Evolutionary conservation across 306 rosid species (phyloP), one percentile per base, ranked within the genome.

Genomic region (Begonia masoniana): DNA sequence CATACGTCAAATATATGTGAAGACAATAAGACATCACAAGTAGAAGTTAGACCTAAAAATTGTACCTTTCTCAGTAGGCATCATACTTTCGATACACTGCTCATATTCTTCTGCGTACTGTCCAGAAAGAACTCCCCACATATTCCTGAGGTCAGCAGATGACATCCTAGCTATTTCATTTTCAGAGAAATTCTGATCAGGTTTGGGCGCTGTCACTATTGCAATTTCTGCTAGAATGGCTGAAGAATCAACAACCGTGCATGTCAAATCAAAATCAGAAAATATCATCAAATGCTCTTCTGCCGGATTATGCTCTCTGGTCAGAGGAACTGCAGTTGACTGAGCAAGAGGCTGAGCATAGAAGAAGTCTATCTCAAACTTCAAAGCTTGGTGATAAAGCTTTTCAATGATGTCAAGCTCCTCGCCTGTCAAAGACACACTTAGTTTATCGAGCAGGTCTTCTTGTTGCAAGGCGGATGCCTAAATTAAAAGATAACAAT

Each of bases 151-250:
- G 50, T 84, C 95, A 56, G 82, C 66, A 16, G 99, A 92, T 51
- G 84, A 74, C 87, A 87, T 77, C 46, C 93, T 76, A 51, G 57
- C 53, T 64, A 73, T 62, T 63, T 77, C 80, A 66, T 74, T 75
- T 58, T 81, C 93, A 24, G 85, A 51, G 57, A 73, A 93, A 79
- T 11, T 78, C 61, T 78, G 95, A 59, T 92, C 95, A 56, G 83
- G 74, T 71, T 82, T 87, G 46, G 85, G 85, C 53, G 99, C 95
- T 21, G 78, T 87, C 56, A 83, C 65, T 74, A 92, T 87, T 45
- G 95, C 99, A 64, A 92, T 79, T 78, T 92, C 99, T 13, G 96
- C 99, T 71, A 92, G 82, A 66, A 92, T 82, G 66, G 95, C 96
- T 49, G 99, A 92, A 46, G 99, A 92, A 68, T 92, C 99, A 65